Base-by-base conservation (phyloP, 2,329 filamentous ascomycete genomes). In the Talaromyces pinophilus region DNA sequence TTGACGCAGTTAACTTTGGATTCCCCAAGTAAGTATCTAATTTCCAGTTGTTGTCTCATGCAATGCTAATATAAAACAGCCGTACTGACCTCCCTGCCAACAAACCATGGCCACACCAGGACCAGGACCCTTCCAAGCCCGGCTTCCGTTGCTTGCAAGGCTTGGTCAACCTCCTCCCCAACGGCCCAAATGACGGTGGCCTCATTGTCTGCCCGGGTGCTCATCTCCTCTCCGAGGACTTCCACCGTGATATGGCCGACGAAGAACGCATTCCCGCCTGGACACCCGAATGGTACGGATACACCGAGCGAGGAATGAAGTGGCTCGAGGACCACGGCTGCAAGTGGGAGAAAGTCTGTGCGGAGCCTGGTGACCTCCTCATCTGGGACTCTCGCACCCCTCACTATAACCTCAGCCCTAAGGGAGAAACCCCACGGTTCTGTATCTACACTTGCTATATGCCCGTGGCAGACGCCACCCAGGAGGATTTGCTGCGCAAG, bases 341-440 rank as follows among this genome's bases (percentile, higher is more conserved):
- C 67, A 73, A 77, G 63, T 66, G 78, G n/a, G 52, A 77, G 44
- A 82, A 83, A 72, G 70, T 82, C 5, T 72, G 74, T 60, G 72
- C 77, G 13, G 80, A 79, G n/a, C 77, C 79, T 10, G 81, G 81
- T 2, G 81, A 82, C 64, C 71, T 82, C 65, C 75, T 82, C 1
- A 71, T 83, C 7, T 82, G 81, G 82, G 82, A 83, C 67, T 80
- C 78, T 8, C 72, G 83, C 4, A 81, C 80, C 0, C 79, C 84
- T 61, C 83, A 85, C 70, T 84, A 80, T 68, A 77, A 75, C 76
- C 2, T 75, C 77, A 8, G 74, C 78, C 64, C 73, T 72, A 11
- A 70, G 78, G 17, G 72, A 75, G 38, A 73, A 78, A 48, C 44
- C 10, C 44, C 44, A 57, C 72, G 79, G 11, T 70, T 76, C 38